Base-by-base conservation (phyloP, 1,284 basidiomycete genomes). In the Ceratobasidium theobromae region DNA sequence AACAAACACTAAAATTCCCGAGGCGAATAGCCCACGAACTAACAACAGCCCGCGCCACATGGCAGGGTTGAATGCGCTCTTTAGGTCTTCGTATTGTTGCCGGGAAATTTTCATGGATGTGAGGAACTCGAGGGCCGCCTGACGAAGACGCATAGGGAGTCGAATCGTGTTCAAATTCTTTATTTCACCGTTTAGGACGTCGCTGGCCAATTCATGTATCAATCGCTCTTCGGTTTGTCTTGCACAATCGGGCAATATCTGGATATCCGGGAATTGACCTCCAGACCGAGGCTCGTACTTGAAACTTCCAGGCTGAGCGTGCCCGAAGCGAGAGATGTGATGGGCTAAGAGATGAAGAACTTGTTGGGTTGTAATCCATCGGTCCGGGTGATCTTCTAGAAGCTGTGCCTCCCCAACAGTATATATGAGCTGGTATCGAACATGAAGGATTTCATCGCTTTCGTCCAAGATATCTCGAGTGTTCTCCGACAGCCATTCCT, bases 371-470 rank as follows among this genome's bases (percentile, higher is more conserved):
- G 73, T 79, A 0, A 67, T 72, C 83, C 84, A 84, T 49, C 84
- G 78, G 54, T 81, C 73, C 0, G 82, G 80, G 40, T 76, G 75
- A 30, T 77, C 76, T 35, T 84, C 78, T 16, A 83, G 65, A 1
- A 76, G 72, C 32, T 64, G 66, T 52, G 80, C 79, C 16, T 48
- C 14, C 21, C 69, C 69, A 25, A 79, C 72, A 0, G 82, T 79
- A 60, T 84, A 84, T 0, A 84, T 74, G 4, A 84, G 72, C 48
- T 83, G 82, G 58, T 80, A 84, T 0, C 77, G 76, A 40, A 80
- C 77, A 52, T 79, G 77, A 4, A 84, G 75, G 23, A 84, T 75
- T 64, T 84, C 82, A 58, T 84, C 82, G 68, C 82, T 82, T 69
- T 84, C 82, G 52, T 84, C 83, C 3, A 84, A 69, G 28, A 84